Evolutionary conservation across 345 rosid genomes (phyloP).

Genomic region (Eucalyptus pauciflora): DNA sequence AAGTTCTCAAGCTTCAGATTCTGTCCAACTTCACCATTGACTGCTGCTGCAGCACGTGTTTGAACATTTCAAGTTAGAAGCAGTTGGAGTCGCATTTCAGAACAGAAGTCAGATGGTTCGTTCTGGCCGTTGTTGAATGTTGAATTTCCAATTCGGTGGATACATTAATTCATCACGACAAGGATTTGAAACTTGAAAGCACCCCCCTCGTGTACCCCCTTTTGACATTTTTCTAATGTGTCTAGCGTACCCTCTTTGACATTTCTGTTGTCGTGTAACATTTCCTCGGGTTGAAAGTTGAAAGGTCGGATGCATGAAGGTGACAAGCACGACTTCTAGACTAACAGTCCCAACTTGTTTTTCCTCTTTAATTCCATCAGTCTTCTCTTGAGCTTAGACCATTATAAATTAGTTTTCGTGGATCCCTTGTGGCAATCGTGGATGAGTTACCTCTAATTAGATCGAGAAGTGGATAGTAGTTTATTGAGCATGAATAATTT

Average conservation of each 20-base stretch:
- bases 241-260: background rate
- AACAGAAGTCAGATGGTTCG: background rate
- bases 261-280: background rate
- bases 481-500: background rate
- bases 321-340: background rate
- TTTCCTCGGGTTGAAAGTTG: background rate
- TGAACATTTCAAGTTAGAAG: background rate
- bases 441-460: background rate
- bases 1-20: background rate
- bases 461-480: background rate
- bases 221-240: background rate
- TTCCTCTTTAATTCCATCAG: background rate
- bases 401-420: background rate
- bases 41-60: background rate
- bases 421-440: background rate
- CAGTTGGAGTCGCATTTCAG: background rate
- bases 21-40: background rate
- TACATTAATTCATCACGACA: background rate
- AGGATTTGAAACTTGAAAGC: background rate
- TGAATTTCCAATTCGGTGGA: background rate
- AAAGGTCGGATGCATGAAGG: background rate
- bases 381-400: background rate
- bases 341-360: background rate
- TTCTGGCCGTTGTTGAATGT: background rate
- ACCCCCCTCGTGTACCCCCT: background rate